Base-by-base conservation (phyloP, 768 basidiomycete species). In the Sistotremastrum niveocremeum region DNA sequence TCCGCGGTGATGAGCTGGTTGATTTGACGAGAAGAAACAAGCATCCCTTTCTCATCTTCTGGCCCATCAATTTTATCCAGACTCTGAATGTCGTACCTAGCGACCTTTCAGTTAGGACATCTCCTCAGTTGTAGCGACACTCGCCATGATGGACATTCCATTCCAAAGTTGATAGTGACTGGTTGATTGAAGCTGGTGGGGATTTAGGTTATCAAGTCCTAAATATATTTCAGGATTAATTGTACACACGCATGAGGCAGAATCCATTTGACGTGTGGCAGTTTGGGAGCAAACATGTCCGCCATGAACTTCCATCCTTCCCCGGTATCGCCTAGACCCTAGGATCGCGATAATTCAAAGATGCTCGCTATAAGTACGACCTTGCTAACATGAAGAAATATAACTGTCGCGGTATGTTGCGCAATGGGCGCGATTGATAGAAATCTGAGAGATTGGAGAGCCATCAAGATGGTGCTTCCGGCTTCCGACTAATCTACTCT, bases 221-320 rank as follows among this genome's bases (percentile, higher is more conserved):
- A 12, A 30, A 44, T 20, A 20, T 20, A 20, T 20, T 20, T 20
- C 20, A 20, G 20, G 20, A 20, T 20, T 20, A 2, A 20, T 20
- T 20, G 10, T 3, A 44, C 43, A 49, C 32, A 84, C 71, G 84
- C 81, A 61, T 87, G 79, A 12, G 89, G 89, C 29, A 95, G 67
- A 39, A 95, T 65, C 86, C 88, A 97, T 69, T 93, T 91, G 49
- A 93, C 68, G 57, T 91, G 82, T 8, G 72, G 66, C 33, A 90
- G 65, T 7, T 59, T 67, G 34, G 70, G 58, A 50, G 79, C 71
- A 2, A 91, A 72, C 70, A 75, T 74, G 47, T 78, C 71, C 28
- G 83, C 83, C 34, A 90, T 76, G 7, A 81, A 79, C 51, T 76
- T 64, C 85, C 83, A 87, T 32, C 88, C 87, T 52, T 70, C 56